Percentiles rank a stretch among this genome's conserved stretches.
Conservation (phyloP, 495 filamentous ascomycete species). For the Lophiostoma macrostomum region DNA sequence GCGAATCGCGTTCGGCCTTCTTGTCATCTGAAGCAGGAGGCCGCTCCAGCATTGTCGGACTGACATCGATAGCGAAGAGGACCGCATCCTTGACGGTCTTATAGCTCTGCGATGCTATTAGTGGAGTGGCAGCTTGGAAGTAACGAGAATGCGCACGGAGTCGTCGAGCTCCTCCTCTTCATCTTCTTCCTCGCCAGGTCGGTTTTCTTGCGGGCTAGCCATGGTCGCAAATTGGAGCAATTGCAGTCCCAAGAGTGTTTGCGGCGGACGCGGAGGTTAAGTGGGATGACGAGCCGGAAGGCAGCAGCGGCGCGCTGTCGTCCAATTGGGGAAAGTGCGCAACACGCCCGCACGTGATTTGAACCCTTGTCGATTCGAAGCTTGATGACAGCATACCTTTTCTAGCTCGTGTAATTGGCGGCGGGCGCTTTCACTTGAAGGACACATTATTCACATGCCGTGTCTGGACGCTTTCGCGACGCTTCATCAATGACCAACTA, state of each 20-base stretch:
- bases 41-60: slow-evolving; percentile 75
- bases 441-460: slow-evolving; percentile 1
- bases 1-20: slow-evolving; percentile 68
- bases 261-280: neutral
- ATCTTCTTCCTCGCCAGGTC: slow-evolving; percentile 44
- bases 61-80: slow-evolving; percentile 93
- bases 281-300: neutral
- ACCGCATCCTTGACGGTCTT: slow-evolving; percentile 93
- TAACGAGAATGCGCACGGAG: slow-evolving; percentile 51
- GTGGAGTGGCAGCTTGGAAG: neutral
- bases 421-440: neutral
- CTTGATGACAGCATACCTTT: neutral
- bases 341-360: no score
- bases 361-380: no score
- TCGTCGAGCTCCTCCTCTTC: slow-evolving; percentile 67
- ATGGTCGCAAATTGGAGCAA: no score
- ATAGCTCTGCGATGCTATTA: slow-evolving; percentile 63
- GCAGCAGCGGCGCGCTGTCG: slow-evolving; percentile 1
- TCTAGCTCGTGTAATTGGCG: slow-evolving; percentile 1
- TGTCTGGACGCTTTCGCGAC: slow-evolving; percentile 9
- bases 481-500: neutral
- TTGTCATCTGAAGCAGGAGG: slow-evolving; percentile 64
- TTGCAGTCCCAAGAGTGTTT: no score
- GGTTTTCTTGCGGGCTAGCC: slow-evolving; percentile 27
- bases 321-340: no score